Conservation (phyloP, 306 rosid genomes). For the Cucumis hystrix region DNA sequence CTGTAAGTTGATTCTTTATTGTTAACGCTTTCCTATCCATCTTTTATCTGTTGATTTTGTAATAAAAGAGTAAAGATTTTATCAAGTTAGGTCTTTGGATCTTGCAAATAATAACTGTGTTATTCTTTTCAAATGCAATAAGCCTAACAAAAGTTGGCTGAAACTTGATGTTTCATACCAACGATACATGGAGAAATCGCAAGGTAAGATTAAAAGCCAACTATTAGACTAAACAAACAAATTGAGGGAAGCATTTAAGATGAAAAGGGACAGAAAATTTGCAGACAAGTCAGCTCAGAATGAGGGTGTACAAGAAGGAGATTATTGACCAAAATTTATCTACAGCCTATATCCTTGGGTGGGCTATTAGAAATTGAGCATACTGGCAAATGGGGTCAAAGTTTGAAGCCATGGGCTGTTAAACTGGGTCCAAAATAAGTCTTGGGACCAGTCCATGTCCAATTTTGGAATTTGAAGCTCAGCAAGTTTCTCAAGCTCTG, state of each 20-base stretch:
- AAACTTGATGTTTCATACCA: not conserved
- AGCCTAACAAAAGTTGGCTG: not conserved
- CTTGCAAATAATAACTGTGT: not conserved
- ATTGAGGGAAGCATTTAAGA: not conserved
- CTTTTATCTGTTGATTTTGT: no score
- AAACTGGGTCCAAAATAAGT: conserved; percentile 51
- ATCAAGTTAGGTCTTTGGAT: not conserved
- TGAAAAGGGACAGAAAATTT: not conserved
- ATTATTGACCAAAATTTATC: conserved; percentile 10
- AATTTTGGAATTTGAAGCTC: conserved; percentile 53
- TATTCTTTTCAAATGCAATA: not conserved
- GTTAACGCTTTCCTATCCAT: no score
- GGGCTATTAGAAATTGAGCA: conserved; percentile 33
- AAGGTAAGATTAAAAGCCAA: not conserved
- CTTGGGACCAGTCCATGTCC: conserved; percentile 64
- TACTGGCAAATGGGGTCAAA: conserved; percentile 42
- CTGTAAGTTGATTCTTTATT: no score
- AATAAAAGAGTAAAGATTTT: not conserved
- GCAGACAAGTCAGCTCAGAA: not conserved
- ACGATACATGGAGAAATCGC: not conserved
- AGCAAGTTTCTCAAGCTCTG: conserved; percentile 27
- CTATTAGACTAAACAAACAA: not conserved
- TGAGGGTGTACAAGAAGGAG: not conserved
- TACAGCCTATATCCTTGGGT: conserved; percentile 6
- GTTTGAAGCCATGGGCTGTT: conserved; percentile 77